These are phyloP conservation scores for Orbilia ellipsospora DNA, from an alignment of 2,329 filamentous ascomycete species.

Conservation along the genomic window DNA sequence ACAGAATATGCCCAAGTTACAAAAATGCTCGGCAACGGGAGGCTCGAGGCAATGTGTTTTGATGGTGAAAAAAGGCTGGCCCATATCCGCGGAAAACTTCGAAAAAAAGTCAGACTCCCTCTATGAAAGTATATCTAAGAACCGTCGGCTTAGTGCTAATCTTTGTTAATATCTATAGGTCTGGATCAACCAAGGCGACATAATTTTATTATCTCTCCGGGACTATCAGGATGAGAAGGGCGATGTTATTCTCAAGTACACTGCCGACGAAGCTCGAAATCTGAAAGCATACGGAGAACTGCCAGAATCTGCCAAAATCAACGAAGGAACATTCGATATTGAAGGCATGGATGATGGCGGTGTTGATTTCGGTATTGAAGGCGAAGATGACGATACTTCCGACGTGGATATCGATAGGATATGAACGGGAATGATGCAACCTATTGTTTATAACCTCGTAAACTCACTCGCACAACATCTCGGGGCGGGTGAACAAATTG, in stretches of 20 bases:
- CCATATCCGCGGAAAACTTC: constrained; percentile 92
- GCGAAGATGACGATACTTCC: constrained; percentile 74
- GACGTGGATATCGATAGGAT: constrained; percentile 74
- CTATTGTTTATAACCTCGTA: too few species aligned
- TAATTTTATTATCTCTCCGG: constrained; percentile 85
- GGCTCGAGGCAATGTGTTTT: constrained; percentile 93
- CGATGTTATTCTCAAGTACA: constrained; percentile 95
- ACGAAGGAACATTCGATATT: constrained; percentile 86
- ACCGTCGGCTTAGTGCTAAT: too few species aligned
- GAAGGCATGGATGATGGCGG: constrained; percentile 94
- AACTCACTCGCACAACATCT: too few species aligned
- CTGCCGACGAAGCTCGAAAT: constrained; percentile 90
- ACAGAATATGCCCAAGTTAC: constrained; percentile 83
- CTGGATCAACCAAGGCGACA: constrained; percentile 99
- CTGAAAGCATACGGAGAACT: constrained; percentile 98
- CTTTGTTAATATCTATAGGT: constrained; percentile 65
- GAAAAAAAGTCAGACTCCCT: constrained; percentile 77
- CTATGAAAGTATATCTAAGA: background rate
- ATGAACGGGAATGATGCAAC: constrained; percentile 12
- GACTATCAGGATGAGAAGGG: constrained; percentile 96
- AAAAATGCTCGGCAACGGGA: constrained; percentile 96
- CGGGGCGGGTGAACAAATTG: too few species aligned
- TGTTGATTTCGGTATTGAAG: constrained; percentile 98
- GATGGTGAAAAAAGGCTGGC: constrained; percentile 88
- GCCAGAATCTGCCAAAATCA: constrained; percentile 98